Percentiles rank a stretch among this genome's conserved stretches.
These are phyloP conservation scores for Pyrenochaeta sp. DNA, from an alignment of 2,329 filamentous ascomycete species.

Conservation along the genomic window DNA sequence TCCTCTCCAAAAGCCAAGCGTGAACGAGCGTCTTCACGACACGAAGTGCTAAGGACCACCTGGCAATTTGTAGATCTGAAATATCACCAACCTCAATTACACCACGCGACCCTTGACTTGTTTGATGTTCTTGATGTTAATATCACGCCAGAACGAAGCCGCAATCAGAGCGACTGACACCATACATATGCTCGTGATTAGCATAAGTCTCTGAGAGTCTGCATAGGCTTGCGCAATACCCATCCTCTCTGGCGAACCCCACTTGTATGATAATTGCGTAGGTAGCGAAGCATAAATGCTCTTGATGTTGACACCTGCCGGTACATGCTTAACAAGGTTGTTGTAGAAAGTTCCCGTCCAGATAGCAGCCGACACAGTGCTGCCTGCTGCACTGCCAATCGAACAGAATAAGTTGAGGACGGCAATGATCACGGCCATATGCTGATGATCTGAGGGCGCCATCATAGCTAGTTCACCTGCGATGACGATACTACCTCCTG, in stretches of 20 bases:
- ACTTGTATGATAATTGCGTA: slow-evolving; percentile 62
- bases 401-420: slow-evolving; percentile 68
- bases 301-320: slow-evolving; percentile 42
- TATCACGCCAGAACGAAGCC: slow-evolving; percentile 56
- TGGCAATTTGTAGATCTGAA: no score
- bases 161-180: slow-evolving; percentile 42
- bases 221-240: slow-evolving; percentile 42
- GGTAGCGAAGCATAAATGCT: slow-evolving; percentile 61
- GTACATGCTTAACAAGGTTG: slow-evolving; percentile 57
- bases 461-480: slow-evolving; percentile 29
- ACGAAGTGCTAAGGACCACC: no score
- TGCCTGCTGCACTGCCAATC: slow-evolving; percentile 56
- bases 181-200: slow-evolving; percentile 36
- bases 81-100: neutral
- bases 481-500: slow-evolving; percentile 33
- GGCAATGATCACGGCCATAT: slow-evolving; percentile 27
- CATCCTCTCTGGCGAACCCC: slow-evolving; percentile 58
- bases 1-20: no score
- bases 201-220: slow-evolving; percentile 39
- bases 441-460: slow-evolving; percentile 25
- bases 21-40: no score
- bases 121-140: slow-evolving; percentile 52
- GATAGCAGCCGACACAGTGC: slow-evolving; percentile 66
- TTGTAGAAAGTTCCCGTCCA: slow-evolving; percentile 67
- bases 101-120: slow-evolving; percentile 60